Evolutionary conservation across 2,329 filamentous ascomycete species (phyloP).

Genomic region (Bisporella sp.): DNA sequence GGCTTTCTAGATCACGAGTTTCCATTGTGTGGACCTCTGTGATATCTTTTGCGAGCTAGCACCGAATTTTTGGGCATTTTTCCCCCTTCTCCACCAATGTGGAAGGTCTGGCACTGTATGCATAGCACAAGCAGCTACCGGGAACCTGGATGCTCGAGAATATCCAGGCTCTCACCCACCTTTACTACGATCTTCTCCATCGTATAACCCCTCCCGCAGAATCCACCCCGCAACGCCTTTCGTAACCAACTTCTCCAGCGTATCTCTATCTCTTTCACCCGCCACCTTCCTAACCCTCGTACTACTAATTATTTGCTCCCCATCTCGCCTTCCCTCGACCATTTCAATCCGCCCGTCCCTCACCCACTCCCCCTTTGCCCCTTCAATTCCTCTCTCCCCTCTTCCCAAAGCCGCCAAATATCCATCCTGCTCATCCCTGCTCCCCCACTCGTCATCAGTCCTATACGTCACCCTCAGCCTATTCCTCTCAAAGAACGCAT

Average conservation of each 20-base stretch:
- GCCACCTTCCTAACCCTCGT: constrained; percentile 58
- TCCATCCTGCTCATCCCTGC: constrained; percentile 41
- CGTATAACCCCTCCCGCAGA: constrained; percentile 48
- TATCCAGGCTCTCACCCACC: too few relatives aligned
- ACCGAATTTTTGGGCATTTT: too few relatives aligned
- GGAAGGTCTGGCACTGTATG: too few relatives aligned
- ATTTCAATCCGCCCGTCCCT: constrained; percentile 45
- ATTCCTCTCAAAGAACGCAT: constrained; percentile 57
- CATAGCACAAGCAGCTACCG: too few relatives aligned
- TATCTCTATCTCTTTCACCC: constrained; percentile 36
- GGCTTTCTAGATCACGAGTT: too few relatives aligned
- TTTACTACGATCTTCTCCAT: not conserved
- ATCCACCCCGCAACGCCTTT: constrained; percentile 52
- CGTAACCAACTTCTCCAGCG: constrained; percentile 48
- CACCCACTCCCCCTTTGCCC: constrained; percentile 52
- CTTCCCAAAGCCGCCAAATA: constrained; percentile 46
- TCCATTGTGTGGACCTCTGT: too few relatives aligned
- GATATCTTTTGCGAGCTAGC: too few relatives aligned
- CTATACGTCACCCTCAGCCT: constrained; percentile 58
- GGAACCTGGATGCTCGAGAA: too few relatives aligned
- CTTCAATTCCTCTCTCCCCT: constrained; percentile 42
- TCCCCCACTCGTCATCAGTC: constrained; percentile 53
- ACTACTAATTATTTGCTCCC: constrained; percentile 40
- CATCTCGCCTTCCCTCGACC: constrained; percentile 40
- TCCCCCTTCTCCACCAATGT: too few relatives aligned